phyloP scores from a whole-genome alignment of 2,329 filamentous ascomycete genomes.

The Pseudopyrenochaeta lycopersici region DNA sequence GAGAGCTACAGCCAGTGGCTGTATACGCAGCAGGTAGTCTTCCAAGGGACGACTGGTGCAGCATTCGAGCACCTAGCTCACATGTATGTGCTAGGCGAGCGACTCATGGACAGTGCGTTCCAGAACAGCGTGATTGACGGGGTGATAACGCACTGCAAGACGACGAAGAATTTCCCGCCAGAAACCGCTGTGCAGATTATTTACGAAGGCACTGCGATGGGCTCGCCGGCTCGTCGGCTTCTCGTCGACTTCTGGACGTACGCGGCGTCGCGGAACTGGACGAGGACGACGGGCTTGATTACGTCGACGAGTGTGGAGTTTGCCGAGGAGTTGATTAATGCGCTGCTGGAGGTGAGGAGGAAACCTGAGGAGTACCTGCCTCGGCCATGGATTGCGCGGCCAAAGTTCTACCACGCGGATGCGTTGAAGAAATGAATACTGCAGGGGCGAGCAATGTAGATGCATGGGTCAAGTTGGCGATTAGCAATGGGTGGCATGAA shows the following conservation, averaged over 20 bases:
- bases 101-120: constrained; percentile 1
- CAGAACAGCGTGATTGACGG: neutral
- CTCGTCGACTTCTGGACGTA: neutral
- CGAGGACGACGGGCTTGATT: too few species aligned
- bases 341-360: too few species aligned
- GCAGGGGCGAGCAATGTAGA: too few species aligned
- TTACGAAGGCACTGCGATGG: constrained; percentile 1
- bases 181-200: neutral
- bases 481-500: too few species aligned
- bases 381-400: too few species aligned
- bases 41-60: neutral
- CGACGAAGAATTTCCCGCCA: neutral
- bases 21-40: neutral
- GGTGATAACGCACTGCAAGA: neutral
- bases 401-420: too few species aligned
- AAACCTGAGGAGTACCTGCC: too few species aligned
- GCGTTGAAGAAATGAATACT: too few species aligned
- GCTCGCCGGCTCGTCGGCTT: constrained; percentile 2
- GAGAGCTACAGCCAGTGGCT: constrained; percentile 10
- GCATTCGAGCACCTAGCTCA: neutral
- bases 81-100: constrained; percentile 2
- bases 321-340: too few species aligned
- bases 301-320: too few species aligned
- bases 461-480: too few species aligned
- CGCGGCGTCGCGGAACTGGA: neutral